A percentile compares a stretch with the other conserved stretches of the same genome.
phyloP scores from a whole-genome alignment of 2,329 filamentous ascomycete species.

The Sclerotinia minor region DNA sequence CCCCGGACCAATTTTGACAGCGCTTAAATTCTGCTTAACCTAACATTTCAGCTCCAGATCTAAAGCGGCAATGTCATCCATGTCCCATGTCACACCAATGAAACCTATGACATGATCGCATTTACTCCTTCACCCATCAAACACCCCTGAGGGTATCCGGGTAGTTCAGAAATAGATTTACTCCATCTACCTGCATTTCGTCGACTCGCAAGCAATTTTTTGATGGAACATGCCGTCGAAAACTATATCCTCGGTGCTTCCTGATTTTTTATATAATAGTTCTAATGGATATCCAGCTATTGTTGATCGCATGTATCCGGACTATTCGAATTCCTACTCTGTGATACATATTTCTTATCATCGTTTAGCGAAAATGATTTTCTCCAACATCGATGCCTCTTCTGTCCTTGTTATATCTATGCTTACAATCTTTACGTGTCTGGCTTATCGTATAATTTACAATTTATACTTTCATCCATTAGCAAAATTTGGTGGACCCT shows the following conservation, averaged over 20 bases:
- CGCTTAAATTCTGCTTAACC: too few relatives aligned
- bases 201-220: background rate
- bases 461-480: slow-evolving; percentile 29
- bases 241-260: background rate
- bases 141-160: background rate
- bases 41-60: background rate
- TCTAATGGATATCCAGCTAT: background rate
- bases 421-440: background rate
- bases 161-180: background rate
- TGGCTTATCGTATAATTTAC: slow-evolving; percentile 23
- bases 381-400: background rate
- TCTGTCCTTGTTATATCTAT: background rate
- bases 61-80: background rate
- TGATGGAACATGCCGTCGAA: background rate
- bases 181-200: background rate
- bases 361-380: slow-evolving; percentile 1
- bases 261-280: background rate
- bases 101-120: background rate
- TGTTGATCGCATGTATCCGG: background rate
- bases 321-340: background rate
- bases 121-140: background rate
- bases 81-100: background rate
- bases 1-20: background rate
- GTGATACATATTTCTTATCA: background rate
- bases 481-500: slow-evolving; percentile 25